A percentile compares a stretch with the other conserved stretches of the same genome.
Evolutionary conservation across 2,329 filamentous ascomycete species (phyloP).

Genomic region (Pseudonectria buxi): DNA sequence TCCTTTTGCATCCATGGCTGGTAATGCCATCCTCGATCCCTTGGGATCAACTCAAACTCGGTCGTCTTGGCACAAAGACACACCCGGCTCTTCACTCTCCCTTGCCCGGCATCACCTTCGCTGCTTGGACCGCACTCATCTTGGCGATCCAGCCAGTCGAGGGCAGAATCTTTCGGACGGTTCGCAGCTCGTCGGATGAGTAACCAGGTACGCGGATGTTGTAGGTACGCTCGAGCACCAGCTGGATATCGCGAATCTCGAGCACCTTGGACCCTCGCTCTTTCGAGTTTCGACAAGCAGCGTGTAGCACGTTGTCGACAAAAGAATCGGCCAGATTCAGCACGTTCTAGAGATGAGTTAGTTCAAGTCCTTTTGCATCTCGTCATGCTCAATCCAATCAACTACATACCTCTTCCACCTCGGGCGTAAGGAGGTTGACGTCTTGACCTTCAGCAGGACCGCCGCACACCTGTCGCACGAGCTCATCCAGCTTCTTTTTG

Average conservation of each 20-base stretch:
- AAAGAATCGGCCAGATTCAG: slow-evolving; percentile 90
- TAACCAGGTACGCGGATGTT: slow-evolving; percentile 93
- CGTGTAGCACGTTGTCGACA: slow-evolving; percentile 81
- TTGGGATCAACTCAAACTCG: no score
- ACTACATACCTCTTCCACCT: slow-evolving; percentile 84
- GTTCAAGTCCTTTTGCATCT: slow-evolving; percentile 1
- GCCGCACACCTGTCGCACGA: slow-evolving; percentile 89
- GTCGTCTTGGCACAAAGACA: no score
- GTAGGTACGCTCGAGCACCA: slow-evolving; percentile 76
- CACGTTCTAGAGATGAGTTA: slow-evolving; percentile 56
- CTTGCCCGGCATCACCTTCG: slow-evolving; percentile 68
- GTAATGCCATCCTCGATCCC: no score
- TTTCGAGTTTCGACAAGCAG: slow-evolving; percentile 86
- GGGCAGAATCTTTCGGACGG: slow-evolving; percentile 88
- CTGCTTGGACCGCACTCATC: slow-evolving; percentile 93
- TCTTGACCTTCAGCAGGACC: slow-evolving; percentile 66
- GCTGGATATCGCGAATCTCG: slow-evolving; percentile 80
- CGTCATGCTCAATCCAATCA: background rate
- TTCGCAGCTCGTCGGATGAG: slow-evolving; percentile 87
- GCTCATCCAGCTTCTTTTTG: slow-evolving; percentile 94
- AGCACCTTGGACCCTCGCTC: slow-evolving; percentile 84
- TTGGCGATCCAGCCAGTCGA: slow-evolving; percentile 87
- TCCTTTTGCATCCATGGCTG: no score
- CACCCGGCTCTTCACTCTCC: slow-evolving; percentile 33
- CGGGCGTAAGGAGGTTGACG: slow-evolving; percentile 73